Conservation (phyloP, 805 yeast genomes). For the Lipomyces chichibuensis region DNA sequence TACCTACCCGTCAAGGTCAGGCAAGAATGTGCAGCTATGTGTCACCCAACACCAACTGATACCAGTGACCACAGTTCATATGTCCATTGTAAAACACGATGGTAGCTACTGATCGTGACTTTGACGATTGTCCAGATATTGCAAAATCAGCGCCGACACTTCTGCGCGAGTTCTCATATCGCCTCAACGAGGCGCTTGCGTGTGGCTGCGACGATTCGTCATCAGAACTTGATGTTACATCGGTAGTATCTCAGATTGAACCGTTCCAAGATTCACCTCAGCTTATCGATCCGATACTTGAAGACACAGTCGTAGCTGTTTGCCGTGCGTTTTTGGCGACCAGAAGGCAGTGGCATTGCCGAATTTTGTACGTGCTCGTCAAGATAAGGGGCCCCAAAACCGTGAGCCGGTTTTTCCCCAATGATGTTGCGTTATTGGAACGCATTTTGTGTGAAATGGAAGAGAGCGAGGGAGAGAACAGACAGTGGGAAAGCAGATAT, state of each 20-base stretch:
- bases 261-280: conserved; percentile 33
- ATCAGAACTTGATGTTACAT: background rate
- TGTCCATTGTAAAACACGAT: background rate
- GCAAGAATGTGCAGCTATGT: too few species aligned
- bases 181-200: conserved; percentile 4
- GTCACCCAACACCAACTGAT: too few species aligned
- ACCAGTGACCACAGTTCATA: too few species aligned
- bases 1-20: too few species aligned
- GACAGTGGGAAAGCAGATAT: conserved; percentile 96
- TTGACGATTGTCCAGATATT: conserved; percentile 33
- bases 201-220: background rate
- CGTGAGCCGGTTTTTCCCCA: conserved; percentile 60
- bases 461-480: conserved; percentile 62
- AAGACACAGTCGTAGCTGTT: conserved; percentile 3
- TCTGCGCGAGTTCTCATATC: conserved; percentile 14
- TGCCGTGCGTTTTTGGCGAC: conserved; percentile 8
- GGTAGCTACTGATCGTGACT: conserved; percentile 18
- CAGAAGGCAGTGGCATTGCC: conserved; percentile 35
- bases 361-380: conserved; percentile 59
- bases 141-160: conserved; percentile 28
- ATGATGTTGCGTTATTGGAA: conserved; percentile 58
- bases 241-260: conserved; percentile 16
- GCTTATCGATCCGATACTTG: conserved; percentile 29
- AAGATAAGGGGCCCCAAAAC: conserved; percentile 70
- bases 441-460: conserved; percentile 43